A percentile compares a stretch with the other conserved stretches of the same genome.
Conservation (phyloP, 2,329 filamentous ascomycete genomes). For the Diaporthe humulicola region DNA sequence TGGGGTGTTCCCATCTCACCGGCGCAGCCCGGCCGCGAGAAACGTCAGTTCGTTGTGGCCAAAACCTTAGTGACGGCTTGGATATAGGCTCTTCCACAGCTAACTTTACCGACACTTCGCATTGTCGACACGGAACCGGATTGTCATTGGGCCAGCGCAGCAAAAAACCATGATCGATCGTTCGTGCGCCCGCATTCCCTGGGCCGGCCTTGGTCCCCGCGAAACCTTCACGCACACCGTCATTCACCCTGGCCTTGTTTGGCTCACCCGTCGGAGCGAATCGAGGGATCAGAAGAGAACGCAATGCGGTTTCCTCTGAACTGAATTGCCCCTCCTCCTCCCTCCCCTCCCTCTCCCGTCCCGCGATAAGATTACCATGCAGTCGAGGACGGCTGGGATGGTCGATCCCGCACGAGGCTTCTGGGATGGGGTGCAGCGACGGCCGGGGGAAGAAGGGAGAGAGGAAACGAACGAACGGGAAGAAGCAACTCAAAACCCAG, state of each 20-base stretch:
- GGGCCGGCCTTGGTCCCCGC: constrained; percentile 19
- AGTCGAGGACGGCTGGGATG: constrained; percentile 7
- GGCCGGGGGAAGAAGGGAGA: not conserved
- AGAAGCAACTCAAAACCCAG: constrained; percentile 20
- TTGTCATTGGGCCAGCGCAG: constrained; percentile 16
- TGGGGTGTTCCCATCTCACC: not conserved
- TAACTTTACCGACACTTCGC: constrained; percentile 11
- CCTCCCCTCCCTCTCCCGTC: not conserved
- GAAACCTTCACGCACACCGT: not conserved
- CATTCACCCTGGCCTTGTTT: not conserved
- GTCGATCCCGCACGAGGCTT: constrained; percentile 17
- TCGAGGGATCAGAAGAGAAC: not conserved
- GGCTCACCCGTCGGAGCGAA: not conserved
- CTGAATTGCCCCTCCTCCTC: not conserved
- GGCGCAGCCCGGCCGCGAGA: constrained; percentile 7
- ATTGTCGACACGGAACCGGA: not conserved
- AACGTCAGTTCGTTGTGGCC: not conserved
- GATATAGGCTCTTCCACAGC: not conserved
- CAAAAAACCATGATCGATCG: constrained; percentile 17
- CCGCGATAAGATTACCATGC: constrained; percentile 14
- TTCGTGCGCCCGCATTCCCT: not conserved
- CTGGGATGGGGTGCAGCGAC: not conserved
- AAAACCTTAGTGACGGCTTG: not conserved
- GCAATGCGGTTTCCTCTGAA: not conserved
- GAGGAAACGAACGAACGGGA: not conserved